These are phyloP conservation scores for Penicillium sp. DNA, from an alignment of 2,329 filamentous ascomycete genomes.

Conservation along the genomic window DNA sequence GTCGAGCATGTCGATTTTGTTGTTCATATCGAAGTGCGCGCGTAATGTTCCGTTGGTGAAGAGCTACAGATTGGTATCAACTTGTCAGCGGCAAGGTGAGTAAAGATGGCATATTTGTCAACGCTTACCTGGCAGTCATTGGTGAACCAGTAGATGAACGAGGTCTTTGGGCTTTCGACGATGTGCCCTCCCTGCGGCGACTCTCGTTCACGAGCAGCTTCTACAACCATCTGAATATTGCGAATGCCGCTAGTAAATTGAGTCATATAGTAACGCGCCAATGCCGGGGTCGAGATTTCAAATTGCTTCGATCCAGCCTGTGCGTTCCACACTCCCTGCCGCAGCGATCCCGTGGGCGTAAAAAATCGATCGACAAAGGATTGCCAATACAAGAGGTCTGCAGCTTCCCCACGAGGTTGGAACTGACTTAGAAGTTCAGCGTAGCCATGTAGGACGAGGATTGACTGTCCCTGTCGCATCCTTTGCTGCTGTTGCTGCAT, in stretches of 20 bases:
- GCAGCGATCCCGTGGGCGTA: slow-evolving; percentile 67
- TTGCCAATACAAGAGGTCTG: slow-evolving; percentile 72
- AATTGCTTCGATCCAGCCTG: slow-evolving; percentile 68
- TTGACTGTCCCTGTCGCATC: slow-evolving; percentile 39
- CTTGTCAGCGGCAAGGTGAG: slow-evolving; percentile 3
- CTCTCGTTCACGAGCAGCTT: slow-evolving; percentile 56
- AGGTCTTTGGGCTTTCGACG: slow-evolving; percentile 70
- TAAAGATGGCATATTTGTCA: neutral
- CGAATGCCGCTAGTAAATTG: slow-evolving; percentile 82
- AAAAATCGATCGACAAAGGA: slow-evolving; percentile 77
- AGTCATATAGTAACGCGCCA: slow-evolving; percentile 84
- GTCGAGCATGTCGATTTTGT: slow-evolving; percentile 79
- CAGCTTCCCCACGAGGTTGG: slow-evolving; percentile 52
- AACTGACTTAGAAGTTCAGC: slow-evolving; percentile 52
- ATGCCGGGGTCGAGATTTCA: slow-evolving; percentile 73
- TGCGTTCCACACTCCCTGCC: slow-evolving; percentile 57
- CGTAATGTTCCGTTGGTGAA: slow-evolving; percentile 70
- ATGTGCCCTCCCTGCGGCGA: slow-evolving; percentile 61
- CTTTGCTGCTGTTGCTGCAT: slow-evolving; percentile 30
- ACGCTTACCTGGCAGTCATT: slow-evolving; percentile 68
- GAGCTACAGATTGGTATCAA: slow-evolving; percentile 52
- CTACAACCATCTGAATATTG: slow-evolving; percentile 78
- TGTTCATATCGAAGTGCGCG: slow-evolving; percentile 70
- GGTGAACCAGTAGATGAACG: slow-evolving; percentile 82
- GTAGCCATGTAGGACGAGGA: slow-evolving; percentile 52